Evolutionary conservation across 1,284 basidiomycete species (phyloP).

Genomic region (Fomitopsis pinicola): DNA sequence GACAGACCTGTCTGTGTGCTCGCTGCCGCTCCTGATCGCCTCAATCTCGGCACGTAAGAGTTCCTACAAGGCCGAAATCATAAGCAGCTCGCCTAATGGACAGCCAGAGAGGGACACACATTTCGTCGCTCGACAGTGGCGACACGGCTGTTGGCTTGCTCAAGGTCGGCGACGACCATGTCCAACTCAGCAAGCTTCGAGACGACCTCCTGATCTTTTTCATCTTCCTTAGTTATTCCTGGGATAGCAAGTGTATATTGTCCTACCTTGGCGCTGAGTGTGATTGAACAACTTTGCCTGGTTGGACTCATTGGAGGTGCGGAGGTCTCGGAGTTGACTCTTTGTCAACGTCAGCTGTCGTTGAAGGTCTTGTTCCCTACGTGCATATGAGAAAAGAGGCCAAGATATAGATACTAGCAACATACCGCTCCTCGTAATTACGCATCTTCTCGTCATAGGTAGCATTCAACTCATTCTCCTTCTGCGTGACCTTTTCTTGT

Average conservation of each 20-base stretch:
- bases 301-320: conserved; percentile 86
- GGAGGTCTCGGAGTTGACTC: conserved; percentile 85
- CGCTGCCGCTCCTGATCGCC: conserved; percentile 75
- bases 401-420: not conserved
- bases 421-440: conserved; percentile 90
- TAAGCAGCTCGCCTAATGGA: not conserved
- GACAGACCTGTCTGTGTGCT: conserved; percentile 65
- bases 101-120: conserved; percentile 38
- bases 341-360: conserved; percentile 83
- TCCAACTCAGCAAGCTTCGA: conserved; percentile 88
- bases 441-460: conserved; percentile 93
- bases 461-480: conserved; percentile 94
- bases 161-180: conserved; percentile 89
- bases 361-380: conserved; percentile 89
- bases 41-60: conserved; percentile 92
- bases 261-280: conserved; percentile 77
- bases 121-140: conserved; percentile 91
- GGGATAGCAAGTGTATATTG: not conserved
- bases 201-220: conserved; percentile 81
- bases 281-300: conserved; percentile 90
- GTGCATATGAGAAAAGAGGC: not conserved
- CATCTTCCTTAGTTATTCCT: not conserved
- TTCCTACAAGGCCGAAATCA: conserved; percentile 51
- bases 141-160: conserved; percentile 88
- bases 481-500: conserved; percentile 79